These are phyloP conservation scores for Prunus mume DNA, from an alignment of 306 rosid species.

Conservation along the genomic window DNA sequence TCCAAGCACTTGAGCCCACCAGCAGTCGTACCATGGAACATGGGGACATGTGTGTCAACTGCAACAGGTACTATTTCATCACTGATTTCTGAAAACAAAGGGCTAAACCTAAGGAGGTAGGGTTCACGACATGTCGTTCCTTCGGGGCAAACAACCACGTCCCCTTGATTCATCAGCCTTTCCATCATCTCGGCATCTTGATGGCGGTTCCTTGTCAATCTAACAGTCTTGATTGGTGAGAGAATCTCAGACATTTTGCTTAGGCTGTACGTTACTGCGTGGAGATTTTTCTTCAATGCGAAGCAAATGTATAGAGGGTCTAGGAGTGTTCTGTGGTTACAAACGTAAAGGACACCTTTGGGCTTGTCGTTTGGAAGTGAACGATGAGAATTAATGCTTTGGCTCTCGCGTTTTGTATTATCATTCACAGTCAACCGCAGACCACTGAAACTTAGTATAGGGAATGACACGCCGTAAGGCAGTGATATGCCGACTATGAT, in stretches of 20 bases:
- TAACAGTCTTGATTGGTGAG: slow-evolving; percentile 73
- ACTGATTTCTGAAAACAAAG: slow-evolving; percentile 64
- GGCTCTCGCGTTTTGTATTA: not conserved
- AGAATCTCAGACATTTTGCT: slow-evolving; percentile 69
- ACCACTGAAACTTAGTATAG: slow-evolving; percentile 38
- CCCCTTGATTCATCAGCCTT: slow-evolving; percentile 43
- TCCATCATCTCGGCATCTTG: slow-evolving; percentile 51
- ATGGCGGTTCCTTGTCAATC: slow-evolving; percentile 52
- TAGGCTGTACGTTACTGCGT: slow-evolving; percentile 73
- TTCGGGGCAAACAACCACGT: slow-evolving; percentile 73
- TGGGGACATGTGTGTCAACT: slow-evolving; percentile 47
- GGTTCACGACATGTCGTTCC: slow-evolving; percentile 96
- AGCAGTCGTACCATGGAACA: slow-evolving; percentile 88
- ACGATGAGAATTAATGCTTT: too few relatives aligned
- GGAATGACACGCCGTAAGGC: slow-evolving; percentile 47
- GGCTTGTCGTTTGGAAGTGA: not conserved
- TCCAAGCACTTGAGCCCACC: slow-evolving; percentile 81
- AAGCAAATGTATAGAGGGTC: slow-evolving; percentile 67
- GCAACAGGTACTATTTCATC: slow-evolving; percentile 62
- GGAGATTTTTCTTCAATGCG: slow-evolving; percentile 33
- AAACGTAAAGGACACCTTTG: slow-evolving; percentile 55
- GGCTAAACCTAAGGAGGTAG: slow-evolving; percentile 75
- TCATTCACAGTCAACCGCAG: slow-evolving; percentile 31
- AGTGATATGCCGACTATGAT: slow-evolving; percentile 23
- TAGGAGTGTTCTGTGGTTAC: slow-evolving; percentile 71